Evolutionary conservation across 2,329 filamentous ascomycete genomes (phyloP).

Genomic region (Cercospora brassicicola): DNA sequence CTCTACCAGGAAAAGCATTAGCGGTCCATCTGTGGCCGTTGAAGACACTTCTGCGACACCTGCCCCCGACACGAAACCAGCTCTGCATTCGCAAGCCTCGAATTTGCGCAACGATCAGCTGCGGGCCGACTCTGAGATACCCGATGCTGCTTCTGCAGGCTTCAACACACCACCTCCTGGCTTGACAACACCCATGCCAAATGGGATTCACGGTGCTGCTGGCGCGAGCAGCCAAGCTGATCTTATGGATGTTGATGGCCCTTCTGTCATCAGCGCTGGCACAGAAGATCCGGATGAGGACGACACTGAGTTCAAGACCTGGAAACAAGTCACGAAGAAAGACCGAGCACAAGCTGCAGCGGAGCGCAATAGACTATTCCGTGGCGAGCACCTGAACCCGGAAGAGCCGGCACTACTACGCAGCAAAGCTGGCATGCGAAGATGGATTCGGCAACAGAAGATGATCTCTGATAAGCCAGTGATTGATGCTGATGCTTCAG

Average conservation of each 20-base stretch:
- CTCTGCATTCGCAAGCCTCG: slow-evolving; percentile 50
- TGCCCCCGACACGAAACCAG: slow-evolving; percentile 66
- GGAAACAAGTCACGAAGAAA: slow-evolving; percentile 99
- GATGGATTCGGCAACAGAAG: slow-evolving; percentile 78
- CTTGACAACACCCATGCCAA: slow-evolving; percentile 70
- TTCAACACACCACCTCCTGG: slow-evolving; percentile 80
- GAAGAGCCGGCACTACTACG: slow-evolving; percentile 86
- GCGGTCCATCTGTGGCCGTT: slow-evolving; percentile 56
- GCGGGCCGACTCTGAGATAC: slow-evolving; percentile 72
- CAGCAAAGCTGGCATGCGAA: slow-evolving; percentile 83
- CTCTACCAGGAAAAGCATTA: slow-evolving; percentile 32
- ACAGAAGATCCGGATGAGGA: slow-evolving; percentile 80
- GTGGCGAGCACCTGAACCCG: slow-evolving; percentile 75
- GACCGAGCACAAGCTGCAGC: slow-evolving; percentile 84
- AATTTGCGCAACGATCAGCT: slow-evolving; percentile 55
- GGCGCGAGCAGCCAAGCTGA: slow-evolving; percentile 70
- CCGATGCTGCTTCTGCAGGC: slow-evolving; percentile 73
- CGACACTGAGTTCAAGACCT: slow-evolving; percentile 88
- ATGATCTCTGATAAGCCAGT: slow-evolving; percentile 34
- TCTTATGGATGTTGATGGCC: slow-evolving; percentile 83
- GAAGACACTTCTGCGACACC: slow-evolving; percentile 67
- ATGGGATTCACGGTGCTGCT: slow-evolving; percentile 63
- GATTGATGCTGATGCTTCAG: slow-evolving; percentile 48
- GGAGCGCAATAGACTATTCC: slow-evolving; percentile 82
- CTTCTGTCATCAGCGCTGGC: slow-evolving; percentile 66